Base-by-base conservation (phyloP, 2,329 filamentous ascomycete genomes). In the Trichoderma oligosporum region DNA sequence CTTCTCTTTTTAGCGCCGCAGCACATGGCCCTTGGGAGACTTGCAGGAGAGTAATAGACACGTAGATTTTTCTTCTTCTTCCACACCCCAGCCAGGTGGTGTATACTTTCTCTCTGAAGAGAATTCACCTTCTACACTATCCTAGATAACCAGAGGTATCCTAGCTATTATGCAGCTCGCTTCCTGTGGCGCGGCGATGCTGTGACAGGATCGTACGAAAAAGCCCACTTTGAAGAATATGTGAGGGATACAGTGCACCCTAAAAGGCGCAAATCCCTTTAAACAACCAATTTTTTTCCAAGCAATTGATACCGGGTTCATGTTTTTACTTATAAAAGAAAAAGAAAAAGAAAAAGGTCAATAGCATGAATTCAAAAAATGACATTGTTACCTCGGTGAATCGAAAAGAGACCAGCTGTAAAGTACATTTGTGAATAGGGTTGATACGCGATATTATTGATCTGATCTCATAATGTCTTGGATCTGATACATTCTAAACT, bases 131-230 rank as follows among this genome's bases (percentile, higher is more conserved):
- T 11, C 31, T 12, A 8, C 14, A 14, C 7, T 22, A 22, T 46
- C 42, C 27, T 11, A 4, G 18, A 14, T 4, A 24, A 16, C 12
- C 36, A 22, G 52, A 25, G 8, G 24, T 24, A 25, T 25, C 7
- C 33, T 4, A 8, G 33, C 14, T 14, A 11, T 11, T 7, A 42
- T 31, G 44, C 53, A 48, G 29, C 55, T 60, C 48, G 54, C 58
- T 58, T 58, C 58, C 42, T 54, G 42, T 51, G 29, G 58, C 54
- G 44, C 18, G 33, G 20, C 31, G 35, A 54, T 55, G 58, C 55
- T 9, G 58, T 58, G 48, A 25, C 36, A 33, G 36, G 18, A 49
- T 60, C 39, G 38, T 46, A 55, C 56, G 24, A 49, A 45, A 49
- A 38, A 20, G 44, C 22, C 39, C 41, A 9, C 36, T 52, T 46